A percentile compares a stretch with the other conserved stretches of the same genome.
These are phyloP conservation scores for Debaryomycetaceae sp. DNA, from an alignment of 1,139 yeast genomes.

Conservation along the genomic window DNA sequence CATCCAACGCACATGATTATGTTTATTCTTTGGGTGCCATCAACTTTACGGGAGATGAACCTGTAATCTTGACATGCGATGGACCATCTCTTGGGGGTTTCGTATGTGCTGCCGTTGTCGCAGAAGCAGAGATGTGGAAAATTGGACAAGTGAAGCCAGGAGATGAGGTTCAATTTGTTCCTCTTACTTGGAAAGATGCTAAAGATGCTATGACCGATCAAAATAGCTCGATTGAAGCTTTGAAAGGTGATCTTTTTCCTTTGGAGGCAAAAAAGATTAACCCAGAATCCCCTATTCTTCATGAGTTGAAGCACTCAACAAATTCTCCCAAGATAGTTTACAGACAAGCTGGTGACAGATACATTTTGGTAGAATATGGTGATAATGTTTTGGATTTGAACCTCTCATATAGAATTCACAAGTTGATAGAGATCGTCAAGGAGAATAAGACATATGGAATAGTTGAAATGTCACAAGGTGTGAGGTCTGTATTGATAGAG, in stretches of 20 bases:
- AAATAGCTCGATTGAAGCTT: slow-evolving; percentile 47
- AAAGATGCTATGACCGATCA: slow-evolving; percentile 57
- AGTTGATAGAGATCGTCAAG: slow-evolving; percentile 70
- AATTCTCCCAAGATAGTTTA: slow-evolving; percentile 71
- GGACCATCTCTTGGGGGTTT: slow-evolving; percentile 98
- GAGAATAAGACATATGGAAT: slow-evolving; percentile 69
- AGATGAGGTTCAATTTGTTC: slow-evolving; percentile 75
- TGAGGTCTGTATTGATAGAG: slow-evolving; percentile 87
- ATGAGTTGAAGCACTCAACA: slow-evolving; percentile 42
- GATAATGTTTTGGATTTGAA: slow-evolving; percentile 83
- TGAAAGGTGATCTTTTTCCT: slow-evolving; percentile 41
- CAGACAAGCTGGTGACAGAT: slow-evolving; percentile 97
- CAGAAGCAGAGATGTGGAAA: slow-evolving; percentile 97
- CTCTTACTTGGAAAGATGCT: slow-evolving; percentile 69
- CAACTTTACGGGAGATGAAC: slow-evolving; percentile 97
- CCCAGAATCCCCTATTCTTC: slow-evolving; percentile 64
- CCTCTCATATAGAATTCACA: slow-evolving; percentile 78
- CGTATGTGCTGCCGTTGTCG: slow-evolving; percentile 93
- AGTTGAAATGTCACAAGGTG: slow-evolving; percentile 96
- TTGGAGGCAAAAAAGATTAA: slow-evolving; percentile 30
- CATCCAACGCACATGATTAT: slow-evolving; percentile 96
- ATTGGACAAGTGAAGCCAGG: slow-evolving; percentile 98
- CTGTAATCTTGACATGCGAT: slow-evolving; percentile 93
- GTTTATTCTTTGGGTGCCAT: slow-evolving; percentile 95
- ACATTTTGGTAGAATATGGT: slow-evolving; percentile 87